These are phyloP conservation scores for Mangifera indica DNA, from an alignment of 345 rosid species.

Conservation along the genomic window DNA sequence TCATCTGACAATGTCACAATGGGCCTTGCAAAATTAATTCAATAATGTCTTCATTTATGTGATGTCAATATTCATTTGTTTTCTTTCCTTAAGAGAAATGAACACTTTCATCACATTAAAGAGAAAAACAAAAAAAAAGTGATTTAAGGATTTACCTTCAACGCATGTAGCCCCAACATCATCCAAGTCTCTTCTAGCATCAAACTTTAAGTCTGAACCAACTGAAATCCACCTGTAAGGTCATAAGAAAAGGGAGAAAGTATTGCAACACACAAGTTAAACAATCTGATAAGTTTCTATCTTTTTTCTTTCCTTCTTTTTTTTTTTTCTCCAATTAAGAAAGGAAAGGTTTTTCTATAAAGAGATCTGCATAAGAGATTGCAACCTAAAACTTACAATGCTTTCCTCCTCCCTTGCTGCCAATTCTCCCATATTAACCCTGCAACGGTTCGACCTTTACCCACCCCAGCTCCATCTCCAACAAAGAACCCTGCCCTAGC, in stretches of 20 bases:
- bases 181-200: constrained; percentile 97
- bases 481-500: constrained; percentile 90
- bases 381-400: constrained; percentile 60
- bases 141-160: constrained; percentile 51
- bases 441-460: constrained; percentile 97
- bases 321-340: no score
- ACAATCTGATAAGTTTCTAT: constrained; percentile 10
- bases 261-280: constrained; percentile 15
- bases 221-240: constrained; percentile 92
- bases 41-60: background rate
- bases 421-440: constrained; percentile 98
- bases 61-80: background rate
- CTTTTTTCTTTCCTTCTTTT: background rate
- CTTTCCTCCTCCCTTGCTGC: constrained; percentile 78
- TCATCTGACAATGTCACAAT: background rate
- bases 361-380: constrained; percentile 6
- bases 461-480: constrained; percentile 99
- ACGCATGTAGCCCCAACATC: constrained; percentile 82
- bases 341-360: no score
- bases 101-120: constrained; percentile 8
- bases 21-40: background rate
- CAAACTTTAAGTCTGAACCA: constrained; percentile 96
- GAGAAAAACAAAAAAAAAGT: constrained; percentile 10
- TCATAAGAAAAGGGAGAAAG: constrained; percentile 19
- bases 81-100: background rate